Base-by-base conservation (phyloP, 2,329 filamentous ascomycete species). In the Sporothrix inflata region DNA sequence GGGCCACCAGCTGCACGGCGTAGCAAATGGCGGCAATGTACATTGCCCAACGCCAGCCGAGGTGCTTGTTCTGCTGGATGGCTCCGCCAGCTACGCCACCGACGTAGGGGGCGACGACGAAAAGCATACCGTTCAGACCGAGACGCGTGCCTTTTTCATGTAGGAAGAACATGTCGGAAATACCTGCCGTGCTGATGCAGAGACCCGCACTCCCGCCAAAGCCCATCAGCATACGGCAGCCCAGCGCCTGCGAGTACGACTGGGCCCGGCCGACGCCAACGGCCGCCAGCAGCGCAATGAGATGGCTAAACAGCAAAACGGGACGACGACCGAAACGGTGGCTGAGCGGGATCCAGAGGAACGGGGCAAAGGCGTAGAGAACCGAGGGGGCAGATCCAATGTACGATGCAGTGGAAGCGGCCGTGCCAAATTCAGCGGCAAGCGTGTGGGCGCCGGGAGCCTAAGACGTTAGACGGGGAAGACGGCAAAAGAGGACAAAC, bases 41-140 rank as follows among this genome's bases (percentile, higher is more conserved):
- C 74, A 75, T 75, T 49, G 74, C 72, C 74, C 74, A 75, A 55
- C 72, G 72, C 74, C 74, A 75, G 40, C 74, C 72, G 2, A 75
- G 72, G 3, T 51, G 27, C 8, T 69, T 57, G 34, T 75, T 71
- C 9, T 73, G 65, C 42, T 74, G 72, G 12, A 75, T 67, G 4
- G 74, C 66, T n/a, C 74, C 74, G 9, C 74, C 74, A 12, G 69
- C 72, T 4, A 75, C 51, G 30, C 72, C 74, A 14, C 74, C 74
- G 47, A 73, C 63, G 53, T 75, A 75, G 4, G 74, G 74, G 9
- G 72, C 74, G 0, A 70, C 65, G 11, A 75, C 74, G 34, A 75
- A 66, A 8, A 75, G 66, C 34, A 75, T 66, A 49, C 66, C 72
- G 45, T 75, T 75, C 7, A 75, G n/a, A 7, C 74, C 74, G 34